Conservation (phyloP, 1,284 basidiomycete species). For the Cutaneotrichosporon cavernicola region DNA sequence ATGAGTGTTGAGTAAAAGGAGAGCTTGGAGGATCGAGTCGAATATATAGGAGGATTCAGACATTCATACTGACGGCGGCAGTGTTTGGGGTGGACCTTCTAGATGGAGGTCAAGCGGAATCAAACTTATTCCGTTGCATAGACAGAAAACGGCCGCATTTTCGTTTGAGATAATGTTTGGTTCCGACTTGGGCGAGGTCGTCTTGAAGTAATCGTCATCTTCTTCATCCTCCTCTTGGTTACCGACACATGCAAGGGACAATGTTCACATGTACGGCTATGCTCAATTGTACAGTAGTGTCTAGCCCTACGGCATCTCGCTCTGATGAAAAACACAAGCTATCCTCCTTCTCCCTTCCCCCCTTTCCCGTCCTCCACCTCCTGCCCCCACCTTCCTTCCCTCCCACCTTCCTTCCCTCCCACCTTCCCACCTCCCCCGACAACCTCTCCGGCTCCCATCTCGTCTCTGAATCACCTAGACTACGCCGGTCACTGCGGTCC, state of each 20-base stretch:
- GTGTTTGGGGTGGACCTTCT: no score
- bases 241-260: background rate
- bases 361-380: background rate
- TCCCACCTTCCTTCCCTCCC: background rate
- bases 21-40: no score
- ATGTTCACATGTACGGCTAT: background rate
- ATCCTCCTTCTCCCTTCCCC: background rate
- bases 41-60: no score
- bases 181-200: background rate
- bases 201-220: background rate
- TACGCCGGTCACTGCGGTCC: background rate
- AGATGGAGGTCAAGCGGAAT: no score
- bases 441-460: no score
- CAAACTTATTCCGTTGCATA: no score
- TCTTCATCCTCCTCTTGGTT: background rate
- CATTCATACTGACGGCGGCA: no score
- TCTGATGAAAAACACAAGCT: background rate
- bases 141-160: no score
- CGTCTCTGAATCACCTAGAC: no score
- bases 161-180: no score
- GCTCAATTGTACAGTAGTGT: background rate
- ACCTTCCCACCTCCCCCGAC: no score
- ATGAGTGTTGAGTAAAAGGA: background rate
- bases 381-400: background rate
- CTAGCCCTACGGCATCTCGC: background rate